Base-by-base conservation (phyloP, 768 basidiomycete genomes). In the Mycena vulgaris region DNA sequence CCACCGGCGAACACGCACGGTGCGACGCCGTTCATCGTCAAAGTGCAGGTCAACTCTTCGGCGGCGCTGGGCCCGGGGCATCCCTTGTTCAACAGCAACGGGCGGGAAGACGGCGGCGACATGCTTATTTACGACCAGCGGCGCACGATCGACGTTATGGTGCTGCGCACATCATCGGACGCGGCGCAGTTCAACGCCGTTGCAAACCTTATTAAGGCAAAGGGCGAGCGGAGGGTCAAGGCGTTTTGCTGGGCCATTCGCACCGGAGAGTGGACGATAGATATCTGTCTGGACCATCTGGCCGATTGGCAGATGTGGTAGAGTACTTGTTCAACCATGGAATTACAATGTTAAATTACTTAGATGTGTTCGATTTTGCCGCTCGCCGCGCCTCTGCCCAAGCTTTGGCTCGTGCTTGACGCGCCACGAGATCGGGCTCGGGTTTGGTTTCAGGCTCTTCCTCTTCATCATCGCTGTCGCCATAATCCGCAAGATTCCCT, bases 401-500 rank as follows among this genome's bases (percentile, higher is more conserved):
- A 69, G 88, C 85, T 74, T 84, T 88, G 13, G 90, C 88, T 66
- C 87, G 84, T 25, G 82, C 83, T 58, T 75, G n/a, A 75, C 79
- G 72, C 16, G 68, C 72, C 13, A 52, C 68, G 27, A 69, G 61
- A 30, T 60, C 59, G 7, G 42, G 23, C 23, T 52, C 21, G n/a
- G 37, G 27, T 23, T 67, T 71, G 35, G 75, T 68, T 14, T 71
- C 75, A 10, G 76, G 80, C 28, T 79, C 79, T 2, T 75, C 79
- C 27, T 82, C 79, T 16, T 84, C 85, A 28, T 85, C 86, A 27
- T 87, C 88, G 75, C 88, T 88, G 56, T 86, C 88, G 0, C 86
- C 90, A 71, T 94, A 94, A 19, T 86, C 86, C 37, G 84, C 86
- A 48, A 94, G 78, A 5, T 84, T 85, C 3, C 87, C 87, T n/a